These are phyloP conservation scores for Colletotrichum cordylinicola DNA, from an alignment of 2,329 filamentous ascomycete genomes.

Conservation along the genomic window DNA sequence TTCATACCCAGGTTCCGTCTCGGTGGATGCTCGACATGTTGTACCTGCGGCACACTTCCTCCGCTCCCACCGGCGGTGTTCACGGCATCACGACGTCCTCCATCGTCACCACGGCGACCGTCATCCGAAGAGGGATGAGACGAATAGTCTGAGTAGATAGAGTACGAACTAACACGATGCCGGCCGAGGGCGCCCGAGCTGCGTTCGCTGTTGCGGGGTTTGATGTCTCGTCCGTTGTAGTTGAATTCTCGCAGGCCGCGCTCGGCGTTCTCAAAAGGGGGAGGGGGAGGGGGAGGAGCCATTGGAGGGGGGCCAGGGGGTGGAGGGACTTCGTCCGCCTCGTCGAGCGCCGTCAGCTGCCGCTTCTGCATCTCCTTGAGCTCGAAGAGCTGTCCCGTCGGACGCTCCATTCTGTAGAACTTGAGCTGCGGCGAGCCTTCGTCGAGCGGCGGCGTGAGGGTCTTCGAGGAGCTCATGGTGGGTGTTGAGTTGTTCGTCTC, in stretches of 20 bases:
- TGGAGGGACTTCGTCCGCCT: neutral
- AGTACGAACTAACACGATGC: neutral
- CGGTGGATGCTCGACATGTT: neutral
- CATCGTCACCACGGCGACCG: neutral
- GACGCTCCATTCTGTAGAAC: neutral
- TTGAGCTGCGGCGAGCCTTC: neutral
- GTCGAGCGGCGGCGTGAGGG: neutral
- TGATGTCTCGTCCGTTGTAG: slow-evolving; percentile 17
- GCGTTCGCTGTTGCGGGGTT: slow-evolving; percentile 11
- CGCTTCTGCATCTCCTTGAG: slow-evolving; percentile 4
- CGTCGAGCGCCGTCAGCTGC: neutral
- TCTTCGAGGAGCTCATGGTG: neutral
- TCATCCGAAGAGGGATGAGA: slow-evolving; percentile 4
- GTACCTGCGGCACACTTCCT: neutral
- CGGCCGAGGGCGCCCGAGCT: slow-evolving; percentile 9
- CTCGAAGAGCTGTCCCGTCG: slow-evolving; percentile 7
- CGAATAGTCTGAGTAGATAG: slow-evolving; percentile 9
- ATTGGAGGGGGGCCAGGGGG: neutral
- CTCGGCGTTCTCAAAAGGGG: neutral
- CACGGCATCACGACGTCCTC: neutral
- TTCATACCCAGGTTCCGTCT: neutral
- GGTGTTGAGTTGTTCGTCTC: neutral
- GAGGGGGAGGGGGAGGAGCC: neutral
- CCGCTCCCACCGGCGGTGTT: neutral
- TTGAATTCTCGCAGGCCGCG: slow-evolving; percentile 16